Base-by-base conservation (phyloP, 129 eudicot species). In the Artemisia tridentata region DNA sequence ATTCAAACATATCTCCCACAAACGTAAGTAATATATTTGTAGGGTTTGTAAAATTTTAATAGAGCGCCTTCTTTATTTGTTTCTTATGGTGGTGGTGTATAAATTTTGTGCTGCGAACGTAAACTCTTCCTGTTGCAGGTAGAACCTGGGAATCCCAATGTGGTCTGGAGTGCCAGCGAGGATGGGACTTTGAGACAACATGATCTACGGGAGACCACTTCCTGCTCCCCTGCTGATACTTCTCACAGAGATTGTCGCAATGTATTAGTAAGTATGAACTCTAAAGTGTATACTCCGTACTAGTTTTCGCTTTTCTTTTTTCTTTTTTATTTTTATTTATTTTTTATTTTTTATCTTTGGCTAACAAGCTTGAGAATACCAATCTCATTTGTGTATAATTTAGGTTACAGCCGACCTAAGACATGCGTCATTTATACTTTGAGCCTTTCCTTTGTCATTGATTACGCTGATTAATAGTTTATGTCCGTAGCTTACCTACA, bases 151-250 rank as follows among this genome's bases (percentile, higher is more conserved):
- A 93, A 93, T 69, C 98, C 98, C 12, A 84, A 84, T 84, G 77
- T 93, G 77, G 92, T 93, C 17, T 93, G 98, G 98, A 93, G 98
- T 87, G 98, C 98, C 49, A 89, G 98, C 66, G 98, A 93, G 81
- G 98, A 93, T 78, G 98, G 95, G 62, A 93, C 98, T 49, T 61
- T 93, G 81, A 85, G 98, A 85, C 98, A 93, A 73, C 96, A 93
- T 84, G 98, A 93, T 73, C 77, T 93, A 34, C 90, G 98, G 71
- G 98, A 93, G 84, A 83, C 82, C 78, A 82, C 86, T 75, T 87
- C 98, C 67, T 93, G 98, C 77, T 92, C 96, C 21, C 86, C 95
- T 61, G 80, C 90, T 64, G 92, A 90, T 71, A 85, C 96, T 27
- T 76, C 92, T 74, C 83, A 82, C 55, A 88, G 76, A 74, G 98